Conservation (phyloP, 1,139 yeast genomes). For the Suhomyces coccinellae region DNA sequence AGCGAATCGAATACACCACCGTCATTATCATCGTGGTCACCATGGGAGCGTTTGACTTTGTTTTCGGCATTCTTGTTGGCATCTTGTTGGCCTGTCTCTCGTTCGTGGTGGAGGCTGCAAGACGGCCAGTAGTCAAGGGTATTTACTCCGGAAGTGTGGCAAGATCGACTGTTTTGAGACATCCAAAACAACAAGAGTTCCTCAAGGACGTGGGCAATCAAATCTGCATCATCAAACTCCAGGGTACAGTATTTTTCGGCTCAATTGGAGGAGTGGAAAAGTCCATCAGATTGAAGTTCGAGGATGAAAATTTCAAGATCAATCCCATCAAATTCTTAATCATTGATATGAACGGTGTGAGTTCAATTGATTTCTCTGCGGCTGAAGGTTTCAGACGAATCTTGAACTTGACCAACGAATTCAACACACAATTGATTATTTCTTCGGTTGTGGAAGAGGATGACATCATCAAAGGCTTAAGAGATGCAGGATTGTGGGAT, state of each 20-base stretch:
- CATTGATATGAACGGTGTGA: constrained; percentile 80
- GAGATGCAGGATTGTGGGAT: constrained; percentile 74
- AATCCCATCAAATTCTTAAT: constrained; percentile 76
- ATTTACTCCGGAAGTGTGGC: constrained; percentile 87
- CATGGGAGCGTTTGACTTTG: constrained; percentile 97
- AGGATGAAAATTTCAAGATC: constrained; percentile 49
- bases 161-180: constrained; percentile 88
- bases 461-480: constrained; percentile 59
- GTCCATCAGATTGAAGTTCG: constrained; percentile 66
- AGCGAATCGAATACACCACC: constrained; percentile 77
- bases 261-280: constrained; percentile 90
- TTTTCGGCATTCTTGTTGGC: constrained; percentile 87
- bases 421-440: constrained; percentile 68
- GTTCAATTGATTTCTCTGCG: constrained; percentile 88
- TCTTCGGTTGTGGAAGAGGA: constrained; percentile 72
- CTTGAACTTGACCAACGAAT: constrained; percentile 71
- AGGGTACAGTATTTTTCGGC: constrained; percentile 90
- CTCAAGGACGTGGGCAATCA: constrained; percentile 86
- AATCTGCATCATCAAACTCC: constrained; percentile 80
- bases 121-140: constrained; percentile 78
- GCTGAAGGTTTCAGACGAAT: constrained; percentile 94
- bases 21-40: constrained; percentile 80
- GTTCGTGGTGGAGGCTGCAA: constrained; percentile 87
- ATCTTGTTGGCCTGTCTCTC: constrained; percentile 88
- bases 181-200: constrained; percentile 85